Evolutionary conservation across 129 eudicot genomes (phyloP).

Genomic region (Ambrosia artemisiifolia): DNA sequence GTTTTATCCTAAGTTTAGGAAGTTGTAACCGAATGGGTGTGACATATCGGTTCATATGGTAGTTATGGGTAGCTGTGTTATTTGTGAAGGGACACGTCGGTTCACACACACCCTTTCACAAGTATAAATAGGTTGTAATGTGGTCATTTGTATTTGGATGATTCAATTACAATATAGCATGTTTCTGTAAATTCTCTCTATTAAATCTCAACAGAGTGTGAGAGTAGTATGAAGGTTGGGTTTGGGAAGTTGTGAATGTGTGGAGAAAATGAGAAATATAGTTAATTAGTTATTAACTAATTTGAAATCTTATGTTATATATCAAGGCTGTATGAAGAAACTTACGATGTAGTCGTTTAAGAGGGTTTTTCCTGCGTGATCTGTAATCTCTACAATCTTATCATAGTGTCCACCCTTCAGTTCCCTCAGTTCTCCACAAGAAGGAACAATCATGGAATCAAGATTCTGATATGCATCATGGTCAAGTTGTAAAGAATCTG

Average conservation of each 20-base stretch:
- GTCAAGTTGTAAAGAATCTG: slow-evolving; percentile 89
- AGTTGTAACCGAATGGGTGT: too few species aligned
- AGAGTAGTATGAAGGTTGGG: background rate
- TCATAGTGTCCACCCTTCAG: slow-evolving; percentile 69
- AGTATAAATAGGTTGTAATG: too few species aligned
- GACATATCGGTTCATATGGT: too few species aligned
- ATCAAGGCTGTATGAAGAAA: slow-evolving; percentile 1
- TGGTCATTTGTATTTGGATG: too few species aligned
- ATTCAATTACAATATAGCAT: too few species aligned
- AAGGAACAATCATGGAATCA: slow-evolving; percentile 84
- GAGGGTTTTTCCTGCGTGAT: slow-evolving; percentile 83
- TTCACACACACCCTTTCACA: too few species aligned
- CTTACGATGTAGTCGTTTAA: slow-evolving; percentile 70
- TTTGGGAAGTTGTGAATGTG: background rate
- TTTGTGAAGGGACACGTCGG: too few species aligned
- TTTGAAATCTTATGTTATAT: background rate
- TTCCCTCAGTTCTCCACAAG: slow-evolving; percentile 75
- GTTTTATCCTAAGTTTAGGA: too few species aligned
- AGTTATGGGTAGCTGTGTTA: too few species aligned
- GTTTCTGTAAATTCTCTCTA: too few species aligned
- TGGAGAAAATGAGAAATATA: background rate
- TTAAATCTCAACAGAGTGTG: too few species aligned
- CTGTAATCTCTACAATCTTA: slow-evolving; percentile 79
- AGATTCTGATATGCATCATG: slow-evolving; percentile 75
- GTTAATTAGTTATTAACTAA: background rate